Base-by-base conservation (phyloP, 495 filamentous ascomycete species). In the Jackrogersella multiformis region DNA sequence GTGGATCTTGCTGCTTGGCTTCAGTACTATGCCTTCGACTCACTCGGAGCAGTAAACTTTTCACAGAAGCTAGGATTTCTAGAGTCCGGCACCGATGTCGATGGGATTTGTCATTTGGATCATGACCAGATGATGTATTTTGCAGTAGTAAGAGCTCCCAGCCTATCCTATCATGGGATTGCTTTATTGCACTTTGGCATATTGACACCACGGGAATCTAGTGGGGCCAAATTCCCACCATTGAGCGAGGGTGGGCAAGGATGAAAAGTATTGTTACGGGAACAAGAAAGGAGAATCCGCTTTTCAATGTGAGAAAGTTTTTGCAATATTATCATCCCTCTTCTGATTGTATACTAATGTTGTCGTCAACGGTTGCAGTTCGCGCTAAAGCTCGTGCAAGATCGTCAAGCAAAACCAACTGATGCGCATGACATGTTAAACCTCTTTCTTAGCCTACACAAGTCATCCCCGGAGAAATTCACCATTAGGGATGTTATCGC, bases 21-120 rank as follows among this genome's bases (percentile, higher is more conserved):
- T 30, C 85, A 86, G 57, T 85, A 79, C 44, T 87, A 83, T 64
- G 84, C 85, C 0, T 87, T 84, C 62, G 86, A 88, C 66, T 84
- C 86, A 4, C 85, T 88, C 36, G 82, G 83, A 4, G 73, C 80
- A 53, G 82, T 88, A 36, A 85, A 83, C 0, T 86, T 82, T 55
- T 83, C 80, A 3, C 76, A 84, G 46, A 79, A 81, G 21, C 80
- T 87, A 48, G 83, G 84, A 1, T 84, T 85, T 61, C 74, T 86
- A 1, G 82, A 84, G 54, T 36, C 59, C 15, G 85, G 84, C 21
- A 57, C 79, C 5, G 86, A 87, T 32, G 79, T 86, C 24, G 77
- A 80, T 30, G 82, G 80, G 32, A 34, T 34, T 12, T 34, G 32
- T 34, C 32, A 34, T 12, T 34, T 34, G 32, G 32, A 34, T 34